These are phyloP conservation scores for Aspergillus sp. DNA, from an alignment of 2,329 filamentous ascomycete genomes.

Conservation along the genomic window DNA sequence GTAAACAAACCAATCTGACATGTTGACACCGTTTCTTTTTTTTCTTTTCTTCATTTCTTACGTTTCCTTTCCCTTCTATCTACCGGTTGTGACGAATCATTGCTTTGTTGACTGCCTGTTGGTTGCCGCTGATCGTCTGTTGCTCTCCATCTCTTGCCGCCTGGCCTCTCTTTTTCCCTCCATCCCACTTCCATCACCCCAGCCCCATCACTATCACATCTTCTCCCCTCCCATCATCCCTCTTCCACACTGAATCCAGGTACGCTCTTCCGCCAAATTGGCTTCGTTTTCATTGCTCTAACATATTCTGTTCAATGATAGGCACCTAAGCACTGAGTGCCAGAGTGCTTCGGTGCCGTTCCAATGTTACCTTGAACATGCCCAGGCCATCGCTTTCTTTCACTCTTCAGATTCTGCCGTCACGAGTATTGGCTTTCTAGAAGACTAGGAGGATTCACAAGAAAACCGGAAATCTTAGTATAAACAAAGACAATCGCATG, in stretches of 20 bases:
- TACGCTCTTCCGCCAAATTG: background rate
- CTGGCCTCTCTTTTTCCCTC: background rate
- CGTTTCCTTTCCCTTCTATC: no score
- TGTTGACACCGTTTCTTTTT: background rate
- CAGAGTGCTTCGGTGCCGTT: slow-evolving; percentile 10
- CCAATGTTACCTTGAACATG: slow-evolving; percentile 15
- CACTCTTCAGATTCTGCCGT: background rate
- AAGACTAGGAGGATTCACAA: background rate
- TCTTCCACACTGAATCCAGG: background rate
- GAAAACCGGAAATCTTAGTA: no score
- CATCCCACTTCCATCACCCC: slow-evolving; percentile 1
- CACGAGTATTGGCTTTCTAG: background rate
- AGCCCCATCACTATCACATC: background rate
- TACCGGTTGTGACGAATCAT: no score
- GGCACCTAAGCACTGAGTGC: slow-evolving; percentile 10
- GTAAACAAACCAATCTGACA: slow-evolving; percentile 9
- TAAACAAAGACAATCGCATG: no score
- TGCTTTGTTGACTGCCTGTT: background rate
- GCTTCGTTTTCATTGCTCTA: background rate
- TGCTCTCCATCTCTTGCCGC: background rate
- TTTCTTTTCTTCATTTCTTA: no score
- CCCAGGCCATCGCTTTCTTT: slow-evolving; percentile 1
- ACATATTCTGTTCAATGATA: background rate
- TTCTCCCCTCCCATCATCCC: background rate
- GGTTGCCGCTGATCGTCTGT: background rate